Percentiles rank a stretch among this genome's conserved stretches.
Evolutionary conservation across 805 yeast species (phyloP).

Genomic region (Cyberlindnera nakhonratchasimensis): DNA sequence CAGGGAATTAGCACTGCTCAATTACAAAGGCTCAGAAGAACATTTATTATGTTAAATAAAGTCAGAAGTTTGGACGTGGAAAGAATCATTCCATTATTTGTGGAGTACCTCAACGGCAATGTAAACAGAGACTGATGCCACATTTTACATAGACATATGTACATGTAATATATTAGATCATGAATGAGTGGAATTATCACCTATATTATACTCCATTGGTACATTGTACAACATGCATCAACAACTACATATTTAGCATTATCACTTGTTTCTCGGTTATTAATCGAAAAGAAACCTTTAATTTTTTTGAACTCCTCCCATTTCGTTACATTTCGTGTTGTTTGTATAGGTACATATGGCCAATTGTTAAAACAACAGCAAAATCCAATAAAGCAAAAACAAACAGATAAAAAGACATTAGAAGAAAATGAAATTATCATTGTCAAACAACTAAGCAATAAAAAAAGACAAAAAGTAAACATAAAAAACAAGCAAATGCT

Average conservation of each 20-base stretch:
- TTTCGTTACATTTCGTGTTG: background rate
- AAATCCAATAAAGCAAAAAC: background rate
- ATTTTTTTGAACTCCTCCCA: slow-evolving; percentile 5
- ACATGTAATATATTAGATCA: background rate
- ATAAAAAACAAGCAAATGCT: too few species aligned
- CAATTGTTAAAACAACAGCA: background rate
- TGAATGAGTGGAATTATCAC: background rate
- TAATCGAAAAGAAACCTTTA: too few species aligned
- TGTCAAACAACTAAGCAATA: too few species aligned
- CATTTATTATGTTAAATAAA: slow-evolving; percentile 76
- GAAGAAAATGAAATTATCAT: too few species aligned
- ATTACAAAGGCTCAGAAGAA: slow-evolving; percentile 77
- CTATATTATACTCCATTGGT: background rate
- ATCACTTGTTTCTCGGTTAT: too few species aligned
- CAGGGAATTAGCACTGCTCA: slow-evolving; percentile 64
- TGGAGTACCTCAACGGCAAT: slow-evolving; percentile 70
- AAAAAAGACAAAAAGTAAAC: too few species aligned
- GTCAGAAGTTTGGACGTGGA: slow-evolving; percentile 69
- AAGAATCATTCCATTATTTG: slow-evolving; percentile 68
- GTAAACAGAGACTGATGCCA: slow-evolving; percentile 24
- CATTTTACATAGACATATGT: background rate
- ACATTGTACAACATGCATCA: too few species aligned
- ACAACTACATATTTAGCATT: too few species aligned
- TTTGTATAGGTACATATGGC: slow-evolving; percentile 1
- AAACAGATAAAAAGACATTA: too few species aligned